Percentiles rank a stretch among this genome's conserved stretches.
Evolutionary conservation across 768 basidiomycete species (phyloP).

Genomic region (Leccinum sublutescens): DNA sequence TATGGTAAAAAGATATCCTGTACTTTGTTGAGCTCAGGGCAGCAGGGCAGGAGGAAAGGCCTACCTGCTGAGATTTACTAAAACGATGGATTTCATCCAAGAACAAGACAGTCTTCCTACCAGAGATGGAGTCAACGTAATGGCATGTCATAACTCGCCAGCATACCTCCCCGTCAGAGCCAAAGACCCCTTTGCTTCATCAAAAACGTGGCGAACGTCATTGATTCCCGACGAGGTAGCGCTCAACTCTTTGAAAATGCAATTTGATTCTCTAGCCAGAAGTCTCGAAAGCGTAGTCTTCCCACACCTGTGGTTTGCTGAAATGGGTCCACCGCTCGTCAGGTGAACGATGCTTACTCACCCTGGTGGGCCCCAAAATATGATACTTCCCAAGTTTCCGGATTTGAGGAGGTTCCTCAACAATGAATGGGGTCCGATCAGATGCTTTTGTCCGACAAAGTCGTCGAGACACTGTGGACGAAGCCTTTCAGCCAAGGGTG

Average conservation of each 20-base stretch:
- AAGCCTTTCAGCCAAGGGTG: slow-evolving; percentile 70
- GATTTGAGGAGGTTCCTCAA: slow-evolving; percentile 51
- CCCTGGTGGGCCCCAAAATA: slow-evolving; percentile 80
- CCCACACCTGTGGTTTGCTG: slow-evolving; percentile 46
- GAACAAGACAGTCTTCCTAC: slow-evolving; percentile 71
- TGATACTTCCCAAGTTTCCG: slow-evolving; percentile 56
- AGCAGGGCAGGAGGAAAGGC: not conserved
- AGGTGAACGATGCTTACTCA: slow-evolving; percentile 16
- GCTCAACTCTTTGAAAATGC: slow-evolving; percentile 72
- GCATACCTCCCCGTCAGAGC: slow-evolving; percentile 61
- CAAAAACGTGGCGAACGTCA: slow-evolving; percentile 71
- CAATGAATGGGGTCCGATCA: slow-evolving; percentile 56
- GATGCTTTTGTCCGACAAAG: slow-evolving; percentile 69
- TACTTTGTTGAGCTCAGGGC: slow-evolving; percentile 12
- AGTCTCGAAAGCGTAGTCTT: slow-evolving; percentile 78
- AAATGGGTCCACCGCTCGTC: not conserved
- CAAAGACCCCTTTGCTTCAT: slow-evolving; percentile 69
- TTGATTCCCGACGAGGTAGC: slow-evolving; percentile 68
- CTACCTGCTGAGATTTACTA: slow-evolving; percentile 66
- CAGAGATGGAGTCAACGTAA: slow-evolving; percentile 5
- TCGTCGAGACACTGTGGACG: slow-evolving; percentile 63
- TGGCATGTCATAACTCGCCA: not conserved
- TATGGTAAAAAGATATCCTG: slow-evolving; percentile 81
- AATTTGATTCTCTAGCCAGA: slow-evolving; percentile 56
- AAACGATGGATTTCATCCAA: slow-evolving; percentile 86